These are phyloP conservation scores for Stemphylium vesicarium DNA, from an alignment of 2,329 filamentous ascomycete genomes.

Conservation along the genomic window DNA sequence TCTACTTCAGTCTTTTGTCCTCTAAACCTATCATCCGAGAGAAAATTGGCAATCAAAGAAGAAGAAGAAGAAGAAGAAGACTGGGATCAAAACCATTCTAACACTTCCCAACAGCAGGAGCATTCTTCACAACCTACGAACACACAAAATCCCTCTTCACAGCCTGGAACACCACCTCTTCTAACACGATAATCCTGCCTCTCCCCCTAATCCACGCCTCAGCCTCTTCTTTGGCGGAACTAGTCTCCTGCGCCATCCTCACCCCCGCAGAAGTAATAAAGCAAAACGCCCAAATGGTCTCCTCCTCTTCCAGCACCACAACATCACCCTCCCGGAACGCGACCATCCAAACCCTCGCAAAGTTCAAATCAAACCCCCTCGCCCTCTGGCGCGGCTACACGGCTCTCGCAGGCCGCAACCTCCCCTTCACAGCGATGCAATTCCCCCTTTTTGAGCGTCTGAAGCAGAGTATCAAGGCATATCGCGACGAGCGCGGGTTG, in stretches of 20 bases:
- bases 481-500: constrained; percentile 48
- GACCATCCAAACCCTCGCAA: constrained; percentile 62
- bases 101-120: constrained; percentile 63
- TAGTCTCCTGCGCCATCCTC: constrained; percentile 84
- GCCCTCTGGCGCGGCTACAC: constrained; percentile 75
- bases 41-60: neutral
- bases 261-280: constrained; percentile 91
- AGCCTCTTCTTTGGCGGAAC: constrained; percentile 78
- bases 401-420: constrained; percentile 78
- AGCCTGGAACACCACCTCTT: constrained; percentile 50
- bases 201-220: constrained; percentile 73
- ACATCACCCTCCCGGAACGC: constrained; percentile 47
- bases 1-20: neutral
- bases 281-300: constrained; percentile 88
- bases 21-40: no score
- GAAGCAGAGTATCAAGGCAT: constrained; percentile 60
- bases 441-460: constrained; percentile 85
- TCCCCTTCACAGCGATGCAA: constrained; percentile 87
- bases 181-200: constrained; percentile 59
- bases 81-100: neutral
- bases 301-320: constrained; percentile 20
- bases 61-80: neutral
- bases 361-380: constrained; percentile 63
- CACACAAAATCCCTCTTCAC: constrained; percentile 70
- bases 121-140: constrained; percentile 93